A percentile compares a stretch with the other conserved stretches of the same genome.
Evolutionary conservation across 1,284 basidiomycete genomes (phyloP).

Genomic region (Tremellales sp.): DNA sequence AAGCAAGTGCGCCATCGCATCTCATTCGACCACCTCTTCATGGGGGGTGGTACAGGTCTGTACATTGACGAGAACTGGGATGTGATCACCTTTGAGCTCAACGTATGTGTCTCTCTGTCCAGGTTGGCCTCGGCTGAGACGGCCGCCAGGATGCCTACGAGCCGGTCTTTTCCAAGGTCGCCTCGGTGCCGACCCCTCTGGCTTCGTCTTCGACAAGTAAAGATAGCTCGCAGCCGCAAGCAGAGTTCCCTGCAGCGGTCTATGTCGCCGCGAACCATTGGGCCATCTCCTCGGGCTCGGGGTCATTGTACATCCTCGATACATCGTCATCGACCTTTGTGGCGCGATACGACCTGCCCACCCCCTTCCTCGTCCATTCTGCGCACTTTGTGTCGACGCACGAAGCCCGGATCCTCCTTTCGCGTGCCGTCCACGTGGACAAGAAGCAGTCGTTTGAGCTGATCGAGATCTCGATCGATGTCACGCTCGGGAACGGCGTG

Average conservation of each 20-base stretch:
- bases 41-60: slow-evolving; percentile 54
- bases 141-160: slow-evolving; percentile 52
- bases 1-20: slow-evolving; percentile 75
- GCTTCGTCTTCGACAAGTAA: slow-evolving; percentile 15
- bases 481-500: slow-evolving; percentile 9
- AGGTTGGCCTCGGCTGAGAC: not conserved
- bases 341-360: slow-evolving; percentile 56
- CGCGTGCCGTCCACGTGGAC: slow-evolving; percentile 23
- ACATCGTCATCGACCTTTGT: slow-evolving; percentile 49
- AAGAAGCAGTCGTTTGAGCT: slow-evolving; percentile 32
- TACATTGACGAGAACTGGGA: slow-evolving; percentile 69
- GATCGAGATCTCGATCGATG: slow-evolving; percentile 31
- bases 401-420: slow-evolving; percentile 40
- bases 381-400: slow-evolving; percentile 54
- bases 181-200: slow-evolving; percentile 56
- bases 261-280: slow-evolving; percentile 57
- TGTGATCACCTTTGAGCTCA: slow-evolving; percentile 61
- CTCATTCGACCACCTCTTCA: slow-evolving; percentile 73
- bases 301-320: slow-evolving; percentile 59
- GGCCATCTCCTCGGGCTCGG: slow-evolving; percentile 68
- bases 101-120: slow-evolving; percentile 32
- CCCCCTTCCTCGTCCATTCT: slow-evolving; percentile 17
- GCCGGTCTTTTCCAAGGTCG: slow-evolving; percentile 59
- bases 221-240: slow-evolving; percentile 50
- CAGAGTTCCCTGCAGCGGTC: slow-evolving; percentile 72